Evolutionary conservation across 371 early-diverging fungal genomes (phyloP).

Genomic region (Massospora cicadina): DNA sequence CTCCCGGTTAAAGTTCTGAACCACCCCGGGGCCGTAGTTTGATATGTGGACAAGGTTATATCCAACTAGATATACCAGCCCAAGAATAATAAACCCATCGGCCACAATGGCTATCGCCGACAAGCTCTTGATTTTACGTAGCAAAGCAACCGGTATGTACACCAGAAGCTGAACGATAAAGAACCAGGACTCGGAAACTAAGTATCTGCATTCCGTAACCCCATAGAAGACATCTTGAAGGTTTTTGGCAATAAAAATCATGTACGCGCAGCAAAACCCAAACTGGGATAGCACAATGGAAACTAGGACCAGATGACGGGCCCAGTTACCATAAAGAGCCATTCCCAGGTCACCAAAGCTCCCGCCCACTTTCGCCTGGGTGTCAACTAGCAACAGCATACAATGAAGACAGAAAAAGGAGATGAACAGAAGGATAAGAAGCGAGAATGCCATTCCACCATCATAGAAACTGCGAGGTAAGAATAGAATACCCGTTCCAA

Average conservation of each 20-base stretch:
- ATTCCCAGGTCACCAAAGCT: slow-evolving; percentile 60
- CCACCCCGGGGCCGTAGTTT: slow-evolving; percentile 17
- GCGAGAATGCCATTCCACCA: slow-evolving; percentile 28
- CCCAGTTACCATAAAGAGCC: slow-evolving; percentile 35
- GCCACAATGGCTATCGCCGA: slow-evolving; percentile 52
- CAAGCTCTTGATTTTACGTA: slow-evolving; percentile 50
- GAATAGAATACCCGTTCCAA: slow-evolving; percentile 49
- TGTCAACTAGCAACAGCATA: slow-evolving; percentile 27
- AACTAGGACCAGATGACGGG: slow-evolving; percentile 33
- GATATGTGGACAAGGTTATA: slow-evolving; percentile 30
- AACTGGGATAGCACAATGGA: slow-evolving; percentile 38
- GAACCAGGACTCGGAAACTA: slow-evolving; percentile 21
- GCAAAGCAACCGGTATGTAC: slow-evolving; percentile 54
- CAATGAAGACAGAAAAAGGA: slow-evolving; percentile 27
- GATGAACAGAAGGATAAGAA: slow-evolving; percentile 19
- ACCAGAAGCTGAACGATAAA: slow-evolving; percentile 45
- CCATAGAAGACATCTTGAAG: slow-evolving; percentile 34
- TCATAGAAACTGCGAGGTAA: slow-evolving; percentile 34
- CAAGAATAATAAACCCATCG: slow-evolving; percentile 55
- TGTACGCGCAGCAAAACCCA: slow-evolving; percentile 57
- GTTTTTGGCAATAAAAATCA: slow-evolving; percentile 60
- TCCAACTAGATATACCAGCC: slow-evolving; percentile 42
- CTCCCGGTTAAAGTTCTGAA: slow-evolving; percentile 29
- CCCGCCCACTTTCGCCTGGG: slow-evolving; percentile 25
- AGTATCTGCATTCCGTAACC: slow-evolving; percentile 26